Conservation (phyloP, 306 rosid genomes). For the Oemleria cerasiformis region DNA sequence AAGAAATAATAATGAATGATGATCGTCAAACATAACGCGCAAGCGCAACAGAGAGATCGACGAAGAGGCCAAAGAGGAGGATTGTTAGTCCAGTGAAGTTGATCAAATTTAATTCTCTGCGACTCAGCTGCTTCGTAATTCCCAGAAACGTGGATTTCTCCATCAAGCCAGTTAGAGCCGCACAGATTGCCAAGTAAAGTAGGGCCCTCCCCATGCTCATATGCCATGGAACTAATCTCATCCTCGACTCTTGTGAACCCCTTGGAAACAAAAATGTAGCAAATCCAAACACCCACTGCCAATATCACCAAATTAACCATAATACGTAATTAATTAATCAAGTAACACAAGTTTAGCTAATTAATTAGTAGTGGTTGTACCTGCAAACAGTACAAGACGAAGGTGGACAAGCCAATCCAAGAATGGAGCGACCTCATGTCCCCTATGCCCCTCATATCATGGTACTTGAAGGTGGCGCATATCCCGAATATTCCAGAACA, state of each 20-base stretch:
- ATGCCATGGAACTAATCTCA: slow-evolving; percentile 50
- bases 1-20: not conserved
- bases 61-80: slow-evolving; percentile 75
- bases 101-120: slow-evolving; percentile 38
- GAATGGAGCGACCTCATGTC: slow-evolving; percentile 68
- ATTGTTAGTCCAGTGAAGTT: slow-evolving; percentile 60
- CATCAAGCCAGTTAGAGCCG: slow-evolving; percentile 73
- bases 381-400: slow-evolving; percentile 65
- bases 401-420: slow-evolving; percentile 77
- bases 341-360: not conserved
- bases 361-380: slow-evolving; percentile 20
- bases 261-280: slow-evolving; percentile 39
- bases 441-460: slow-evolving; percentile 26
- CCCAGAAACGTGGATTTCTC: slow-evolving; percentile 44
- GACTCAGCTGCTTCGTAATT: not conserved
- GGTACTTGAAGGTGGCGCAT: slow-evolving; percentile 74
- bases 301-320: not conserved
- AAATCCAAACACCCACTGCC: slow-evolving; percentile 70
- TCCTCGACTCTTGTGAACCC: slow-evolving; percentile 2
- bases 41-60: slow-evolving; percentile 43
- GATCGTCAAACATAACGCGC: slow-evolving; percentile 21
- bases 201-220: slow-evolving; percentile 60
- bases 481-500: slow-evolving; percentile 57
- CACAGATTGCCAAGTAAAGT: slow-evolving; percentile 61
- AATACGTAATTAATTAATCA: not conserved